Conservation (phyloP, 2,329 filamentous ascomycete species). For the Sporothrix globosa region DNA sequence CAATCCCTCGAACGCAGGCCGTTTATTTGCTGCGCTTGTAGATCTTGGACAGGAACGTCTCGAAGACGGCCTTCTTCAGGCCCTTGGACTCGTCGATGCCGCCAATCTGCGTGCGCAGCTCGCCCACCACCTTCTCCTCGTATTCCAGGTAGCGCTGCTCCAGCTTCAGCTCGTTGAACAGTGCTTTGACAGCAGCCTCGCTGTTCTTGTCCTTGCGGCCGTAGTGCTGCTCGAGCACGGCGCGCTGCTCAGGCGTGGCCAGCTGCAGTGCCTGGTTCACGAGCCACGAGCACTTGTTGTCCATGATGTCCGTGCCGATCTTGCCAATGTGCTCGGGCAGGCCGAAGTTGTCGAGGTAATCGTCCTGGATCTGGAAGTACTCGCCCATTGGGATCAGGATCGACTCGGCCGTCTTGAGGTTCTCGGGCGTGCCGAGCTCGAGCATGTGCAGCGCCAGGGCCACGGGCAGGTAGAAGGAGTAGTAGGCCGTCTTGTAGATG, state of each 20-base stretch:
- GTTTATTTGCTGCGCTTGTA: constrained; percentile 94
- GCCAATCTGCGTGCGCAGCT: constrained; percentile 75
- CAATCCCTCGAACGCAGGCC: neutral
- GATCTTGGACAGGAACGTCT: constrained; percentile 91
- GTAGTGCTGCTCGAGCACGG: constrained; percentile 89
- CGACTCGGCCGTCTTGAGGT: constrained; percentile 84
- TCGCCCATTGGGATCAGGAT: constrained; percentile 97
- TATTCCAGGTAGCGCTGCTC: constrained; percentile 83
- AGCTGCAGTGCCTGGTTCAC: constrained; percentile 89
- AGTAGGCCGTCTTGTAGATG: constrained; percentile 99
- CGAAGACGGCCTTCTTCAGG: constrained; percentile 87
- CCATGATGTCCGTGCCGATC: constrained; percentile 97
- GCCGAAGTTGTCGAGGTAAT: constrained; percentile 98
- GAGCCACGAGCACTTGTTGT: constrained; percentile 99
- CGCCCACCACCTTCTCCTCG: constrained; percentile 82
- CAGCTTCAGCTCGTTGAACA: constrained; percentile 84
- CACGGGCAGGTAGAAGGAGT: constrained; percentile 98
- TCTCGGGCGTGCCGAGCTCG: constrained; percentile 80
- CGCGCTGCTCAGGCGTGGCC: constrained; percentile 80
- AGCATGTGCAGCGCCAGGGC: constrained; percentile 86
- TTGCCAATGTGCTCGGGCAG: constrained; percentile 92
- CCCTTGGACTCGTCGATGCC: constrained; percentile 83
- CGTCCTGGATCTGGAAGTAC: constrained; percentile 99
- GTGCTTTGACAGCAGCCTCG: constrained; percentile 83
- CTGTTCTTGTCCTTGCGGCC: constrained; percentile 83